Conservation (phyloP, 2,329 filamentous ascomycete species). For the Triangularia setosa region DNA sequence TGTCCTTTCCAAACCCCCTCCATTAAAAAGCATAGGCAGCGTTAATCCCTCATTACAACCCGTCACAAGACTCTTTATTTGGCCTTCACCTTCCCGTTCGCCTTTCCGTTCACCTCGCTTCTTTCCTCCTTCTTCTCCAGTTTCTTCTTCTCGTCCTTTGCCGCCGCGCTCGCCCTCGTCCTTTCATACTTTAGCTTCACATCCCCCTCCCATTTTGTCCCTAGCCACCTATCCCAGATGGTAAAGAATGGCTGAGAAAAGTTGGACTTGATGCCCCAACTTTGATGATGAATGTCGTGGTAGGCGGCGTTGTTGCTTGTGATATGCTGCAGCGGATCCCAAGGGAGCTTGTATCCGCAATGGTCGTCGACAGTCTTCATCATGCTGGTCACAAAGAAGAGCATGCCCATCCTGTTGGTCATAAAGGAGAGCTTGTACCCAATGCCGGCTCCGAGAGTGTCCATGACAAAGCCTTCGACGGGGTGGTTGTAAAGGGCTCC, state of each 20-base stretch:
- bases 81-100: conserved; percentile 3
- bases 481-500: conserved; percentile 97
- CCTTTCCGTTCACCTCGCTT: background rate
- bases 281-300: conserved; percentile 98
- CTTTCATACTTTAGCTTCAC: conserved; percentile 41
- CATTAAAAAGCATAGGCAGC: background rate
- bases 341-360: conserved; percentile 93
- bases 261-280: conserved; percentile 97
- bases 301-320: conserved; percentile 95
- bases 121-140: background rate
- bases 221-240: conserved; percentile 82
- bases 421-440: conserved; percentile 78
- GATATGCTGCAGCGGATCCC: conserved; percentile 86
- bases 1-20: background rate
- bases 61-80: background rate
- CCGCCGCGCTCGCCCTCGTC: conserved; percentile 38
- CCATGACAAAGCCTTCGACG: conserved; percentile 86
- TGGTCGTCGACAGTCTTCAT: conserved; percentile 98
- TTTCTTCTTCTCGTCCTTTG: conserved; percentile 31
- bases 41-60: background rate
- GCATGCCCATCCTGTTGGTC: conserved; percentile 81
- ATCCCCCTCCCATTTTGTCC: conserved; percentile 77
- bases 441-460: conserved; percentile 81
- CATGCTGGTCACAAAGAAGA: conserved; percentile 83
- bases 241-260: conserved; percentile 92